Evolutionary conservation across 495 filamentous ascomycete genomes (phyloP), one percentile per base, ranked within the genome.

Genomic region (Parachaetomium inaequale): DNA sequence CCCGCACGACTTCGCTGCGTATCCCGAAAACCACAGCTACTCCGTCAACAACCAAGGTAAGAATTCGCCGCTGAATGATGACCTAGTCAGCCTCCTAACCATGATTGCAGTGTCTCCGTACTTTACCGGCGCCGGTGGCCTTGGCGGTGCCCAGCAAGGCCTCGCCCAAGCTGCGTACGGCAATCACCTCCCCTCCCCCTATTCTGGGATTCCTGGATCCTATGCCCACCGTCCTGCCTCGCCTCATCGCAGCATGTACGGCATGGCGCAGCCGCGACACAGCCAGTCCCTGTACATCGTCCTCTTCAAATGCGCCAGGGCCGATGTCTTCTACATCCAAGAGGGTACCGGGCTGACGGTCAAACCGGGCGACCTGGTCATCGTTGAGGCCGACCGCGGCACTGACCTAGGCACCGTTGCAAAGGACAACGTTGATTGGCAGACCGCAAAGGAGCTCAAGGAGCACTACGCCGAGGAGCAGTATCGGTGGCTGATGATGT

Each of bases 401-500:
- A 95, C 90, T 10, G 95, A 98, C 70, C 84, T 98, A 58, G 95
- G 94, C 10, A 96, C 92, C n/a, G 92, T 98, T 29, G 85, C 88
- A 43, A 84, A 87, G 63, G 87, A 91, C 43, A 92, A 93, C 66
- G 84, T 97, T 40, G 87, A 89, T 26, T 88, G 90, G 79, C 84
- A 88, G 60, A 84, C 87, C 55, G 94, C 95, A 0, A 92, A 93
- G 63, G 87, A 93, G 47, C 75, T 91, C 65, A 96, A 96, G 72
- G 90, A 96, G 58, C 84, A 90, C 56, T 94, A 90, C 66, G 88
- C 88, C 19, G 88, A 96, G 72, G 92, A 97, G 67, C 94, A 98
- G 66, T 96, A 95, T 74, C 89, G 88, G 66, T 96, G 92, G 88
- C 82, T 98, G 34, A 96, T 97, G 89, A 91, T 96, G 86, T 98